Percentiles rank a stretch among this genome's conserved stretches.
Conservation (phyloP, 169 alveolate genomes). For the Toxoplasma gondii region DNA sequence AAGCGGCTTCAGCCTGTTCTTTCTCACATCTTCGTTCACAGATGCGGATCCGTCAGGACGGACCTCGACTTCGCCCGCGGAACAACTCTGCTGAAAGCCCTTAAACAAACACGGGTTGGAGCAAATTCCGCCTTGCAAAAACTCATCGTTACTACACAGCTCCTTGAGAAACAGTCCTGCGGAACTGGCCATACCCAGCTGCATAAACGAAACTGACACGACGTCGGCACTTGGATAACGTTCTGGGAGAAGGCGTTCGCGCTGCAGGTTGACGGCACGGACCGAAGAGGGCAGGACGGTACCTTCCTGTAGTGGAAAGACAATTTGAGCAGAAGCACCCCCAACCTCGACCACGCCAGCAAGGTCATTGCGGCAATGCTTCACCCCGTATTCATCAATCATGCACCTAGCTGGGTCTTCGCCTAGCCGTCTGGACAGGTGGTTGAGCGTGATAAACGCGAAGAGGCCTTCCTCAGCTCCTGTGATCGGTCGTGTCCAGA, state of each 20-base stretch:
- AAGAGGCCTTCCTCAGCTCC: slow-evolving; percentile 43
- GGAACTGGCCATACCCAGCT: slow-evolving; percentile 48
- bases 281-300: slow-evolving; percentile 22
- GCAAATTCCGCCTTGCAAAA: slow-evolving; percentile 2
- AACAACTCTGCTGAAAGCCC: slow-evolving; percentile 26
- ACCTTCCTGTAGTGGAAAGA: not conserved
- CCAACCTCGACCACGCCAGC: slow-evolving; percentile 51
- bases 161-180: slow-evolving; percentile 36
- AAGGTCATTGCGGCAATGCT: not conserved
- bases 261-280: not conserved
- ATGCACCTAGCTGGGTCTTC: not conserved
- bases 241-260: not conserved
- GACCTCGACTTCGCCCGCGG: slow-evolving; percentile 34
- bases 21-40: not conserved
- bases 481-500: slow-evolving; percentile 40
- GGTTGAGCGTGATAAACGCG: slow-evolving; percentile 41
- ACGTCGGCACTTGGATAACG: slow-evolving; percentile 18
- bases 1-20: not conserved
- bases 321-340: slow-evolving; percentile 48
- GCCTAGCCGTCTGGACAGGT: not conserved
- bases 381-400: not conserved
- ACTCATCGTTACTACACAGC: not conserved
- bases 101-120: slow-evolving; percentile 28
- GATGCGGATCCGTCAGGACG: not conserved
- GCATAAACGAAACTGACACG: slow-evolving; percentile 41